These are phyloP conservation scores for Tylopilus subfusipes DNA, from an alignment of 768 basidiomycete species.

Conservation along the genomic window DNA sequence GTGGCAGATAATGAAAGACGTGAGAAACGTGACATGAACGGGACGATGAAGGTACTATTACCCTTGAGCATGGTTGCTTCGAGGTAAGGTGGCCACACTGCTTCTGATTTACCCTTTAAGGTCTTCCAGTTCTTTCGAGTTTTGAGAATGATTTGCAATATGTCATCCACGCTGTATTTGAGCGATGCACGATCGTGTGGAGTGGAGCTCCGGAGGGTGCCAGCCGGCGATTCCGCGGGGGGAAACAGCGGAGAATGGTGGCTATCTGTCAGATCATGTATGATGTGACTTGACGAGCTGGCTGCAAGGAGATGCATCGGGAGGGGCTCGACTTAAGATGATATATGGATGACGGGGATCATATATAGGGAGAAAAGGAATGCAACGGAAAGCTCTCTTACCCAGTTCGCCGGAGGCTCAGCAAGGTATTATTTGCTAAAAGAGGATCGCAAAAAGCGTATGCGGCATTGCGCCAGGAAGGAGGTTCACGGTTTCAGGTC, in stretches of 20 bases:
- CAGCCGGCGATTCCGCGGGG: constrained; percentile 4
- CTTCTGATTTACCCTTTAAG: constrained; percentile 58
- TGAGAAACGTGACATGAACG: constrained; percentile 16
- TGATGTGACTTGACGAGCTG: constrained; percentile 4
- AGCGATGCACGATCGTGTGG: constrained; percentile 12
- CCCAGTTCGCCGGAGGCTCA: constrained; percentile 20
- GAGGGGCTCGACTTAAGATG: constrained; percentile 2
- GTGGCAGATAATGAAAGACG: constrained; percentile 14
- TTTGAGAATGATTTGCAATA: constrained; percentile 63
- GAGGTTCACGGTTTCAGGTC: background rate
- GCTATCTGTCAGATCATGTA: background rate
- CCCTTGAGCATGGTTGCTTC: constrained; percentile 78
- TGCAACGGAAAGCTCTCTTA: constrained; percentile 17
- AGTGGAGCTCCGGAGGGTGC: constrained; percentile 4
- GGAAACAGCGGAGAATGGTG: background rate
- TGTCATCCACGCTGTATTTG: constrained; percentile 39
- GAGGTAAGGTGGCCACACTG: constrained; percentile 77
- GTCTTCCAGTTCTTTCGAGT: constrained; percentile 77
- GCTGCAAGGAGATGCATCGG: constrained; percentile 15
- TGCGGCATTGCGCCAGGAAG: constrained; percentile 8
- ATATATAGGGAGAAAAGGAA: constrained; percentile 25
- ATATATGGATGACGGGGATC: constrained; percentile 2
- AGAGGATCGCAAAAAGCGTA: constrained; percentile 6
- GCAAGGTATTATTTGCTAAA: constrained; percentile 11
- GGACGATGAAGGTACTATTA: constrained; percentile 28